These are phyloP conservation scores for Kluyveromyces sp. DNA, from an alignment of 1,139 yeast genomes.

Conservation along the genomic window DNA sequence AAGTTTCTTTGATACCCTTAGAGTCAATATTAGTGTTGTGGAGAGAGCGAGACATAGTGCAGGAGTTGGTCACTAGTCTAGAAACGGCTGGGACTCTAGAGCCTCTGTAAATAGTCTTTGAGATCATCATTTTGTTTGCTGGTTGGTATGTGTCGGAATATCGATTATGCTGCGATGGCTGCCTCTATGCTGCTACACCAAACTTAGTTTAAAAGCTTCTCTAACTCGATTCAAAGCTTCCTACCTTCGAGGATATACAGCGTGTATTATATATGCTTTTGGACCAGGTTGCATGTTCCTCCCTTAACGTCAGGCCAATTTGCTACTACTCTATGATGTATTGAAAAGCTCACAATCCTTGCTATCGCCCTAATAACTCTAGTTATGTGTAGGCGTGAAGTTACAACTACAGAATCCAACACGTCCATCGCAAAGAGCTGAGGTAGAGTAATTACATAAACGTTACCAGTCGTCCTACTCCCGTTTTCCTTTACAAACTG, in stretches of 20 bases:
- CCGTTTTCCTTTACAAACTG: too few species aligned
- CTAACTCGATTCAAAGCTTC: too few species aligned
- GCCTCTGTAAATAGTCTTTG: constrained; percentile 5
- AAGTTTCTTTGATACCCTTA: constrained; percentile 14
- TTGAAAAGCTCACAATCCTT: not conserved
- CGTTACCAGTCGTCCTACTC: too few species aligned
- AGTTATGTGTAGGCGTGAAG: too few species aligned
- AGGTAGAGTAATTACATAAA: not conserved
- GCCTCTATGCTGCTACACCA: too few species aligned
- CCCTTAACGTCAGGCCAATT: not conserved
- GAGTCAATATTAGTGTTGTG: constrained; percentile 1
- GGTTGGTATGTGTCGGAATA: not conserved
- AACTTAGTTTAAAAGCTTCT: too few species aligned
- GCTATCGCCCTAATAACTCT: too few species aligned
- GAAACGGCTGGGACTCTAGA: constrained; percentile 7
- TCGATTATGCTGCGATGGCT: not conserved
- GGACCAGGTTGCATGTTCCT: not conserved
- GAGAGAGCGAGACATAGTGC: constrained; percentile 1
- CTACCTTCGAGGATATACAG: too few species aligned
- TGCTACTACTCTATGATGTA: not conserved
- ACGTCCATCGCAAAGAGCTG: not conserved
- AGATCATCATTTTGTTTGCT: constrained; percentile 1
- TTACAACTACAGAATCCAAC: too few species aligned
- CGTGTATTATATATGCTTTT: not conserved
- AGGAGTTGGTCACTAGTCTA: constrained; percentile 1